Evolutionary conservation across 352 stramenopile species (phyloP).

Genomic region (Albugo laibachii): DNA sequence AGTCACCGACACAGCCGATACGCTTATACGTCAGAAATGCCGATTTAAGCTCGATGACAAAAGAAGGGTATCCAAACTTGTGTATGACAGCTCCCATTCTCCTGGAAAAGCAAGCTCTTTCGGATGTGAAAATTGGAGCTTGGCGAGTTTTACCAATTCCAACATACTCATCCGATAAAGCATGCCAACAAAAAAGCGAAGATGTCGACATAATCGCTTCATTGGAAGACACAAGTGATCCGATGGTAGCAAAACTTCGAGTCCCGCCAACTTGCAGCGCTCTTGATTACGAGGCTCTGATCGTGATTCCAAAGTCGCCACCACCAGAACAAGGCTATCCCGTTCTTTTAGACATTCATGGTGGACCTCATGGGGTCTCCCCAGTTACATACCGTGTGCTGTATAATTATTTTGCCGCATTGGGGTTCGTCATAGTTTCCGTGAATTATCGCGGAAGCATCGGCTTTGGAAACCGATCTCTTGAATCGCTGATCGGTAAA

Average conservation of each 20-base stretch:
- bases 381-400: constrained; percentile 69
- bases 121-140: constrained; percentile 16
- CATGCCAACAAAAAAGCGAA: constrained; percentile 14
- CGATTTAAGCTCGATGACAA: too few relatives aligned
- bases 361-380: constrained; percentile 82
- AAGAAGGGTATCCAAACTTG: too few relatives aligned
- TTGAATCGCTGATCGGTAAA: constrained; percentile 80
- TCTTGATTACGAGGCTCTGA: constrained; percentile 49
- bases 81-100: too few relatives aligned
- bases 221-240: constrained; percentile 10
- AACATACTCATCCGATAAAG: constrained; percentile 21
- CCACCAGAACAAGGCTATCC: constrained; percentile 26
- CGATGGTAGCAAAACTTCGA: constrained; percentile 9
- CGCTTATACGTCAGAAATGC: too few relatives aligned
- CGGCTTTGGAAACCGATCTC: constrained; percentile 71
- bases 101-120: too few relatives aligned
- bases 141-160: constrained; percentile 46
- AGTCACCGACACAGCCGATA: constrained; percentile 26
- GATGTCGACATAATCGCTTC: constrained; percentile 12
- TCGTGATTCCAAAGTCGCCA: constrained; percentile 30
- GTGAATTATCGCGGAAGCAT: constrained; percentile 94
- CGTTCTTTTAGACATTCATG: constrained; percentile 78
- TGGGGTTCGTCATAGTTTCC: constrained; percentile 80
- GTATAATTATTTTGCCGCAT: constrained; percentile 79
- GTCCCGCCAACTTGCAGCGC: constrained; percentile 24